Base-by-base conservation (phyloP, 1,284 basidiomycete genomes). In the Taiwanofungus camphoratus region DNA sequence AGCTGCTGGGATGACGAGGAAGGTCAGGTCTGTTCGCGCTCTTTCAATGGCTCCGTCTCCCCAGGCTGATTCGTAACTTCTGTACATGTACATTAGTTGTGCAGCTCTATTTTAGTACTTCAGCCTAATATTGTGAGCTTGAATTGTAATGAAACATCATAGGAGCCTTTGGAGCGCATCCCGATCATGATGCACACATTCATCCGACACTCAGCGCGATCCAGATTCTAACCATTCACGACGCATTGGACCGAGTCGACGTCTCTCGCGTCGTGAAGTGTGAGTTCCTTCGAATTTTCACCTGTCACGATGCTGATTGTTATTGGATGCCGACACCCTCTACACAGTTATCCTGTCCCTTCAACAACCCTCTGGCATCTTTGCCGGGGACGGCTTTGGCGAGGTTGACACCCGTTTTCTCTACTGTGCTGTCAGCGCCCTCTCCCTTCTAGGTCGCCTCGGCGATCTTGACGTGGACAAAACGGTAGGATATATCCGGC, bases 131-230 rank as follows among this genome's bases (percentile, higher is more conserved):
- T 15, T 18, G 15, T 2, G 4, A n/a, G 24, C 26, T 3, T 8
- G 15, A 34, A n/a, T 27, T 52, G 20, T 44, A 26, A 8, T 13
- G 8, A 15, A 2, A 19, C n/a, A 3, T 12, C 24, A n/a, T 55
- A 92, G 93, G 94, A 36, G 92, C 74, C 5, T 99, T 97, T 55
- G 91, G 92, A 2, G 85, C 92, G 9, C 88, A 95, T 61, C 93
- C 94, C 0, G 82, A 79, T 16, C 96, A 99, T 60, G 95, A 99
- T 63, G 87, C 89, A 1, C 92, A 99, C 58, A 68, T 98, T 2
- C 79, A 86, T 22, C 74, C 89, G 4, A 97, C 94, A 0, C 69
- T 94, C 9, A 92, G 89, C 44, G 96, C 88, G 0, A 85, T 99
- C 12, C 96, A 99, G 63, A 89, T 99, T 40, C 71, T 99, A 21